Evolutionary conservation across 2,329 filamentous ascomycete genomes (phyloP), one percentile per base, ranked within the genome.

Genomic region (Fusarium austroafricanum): DNA sequence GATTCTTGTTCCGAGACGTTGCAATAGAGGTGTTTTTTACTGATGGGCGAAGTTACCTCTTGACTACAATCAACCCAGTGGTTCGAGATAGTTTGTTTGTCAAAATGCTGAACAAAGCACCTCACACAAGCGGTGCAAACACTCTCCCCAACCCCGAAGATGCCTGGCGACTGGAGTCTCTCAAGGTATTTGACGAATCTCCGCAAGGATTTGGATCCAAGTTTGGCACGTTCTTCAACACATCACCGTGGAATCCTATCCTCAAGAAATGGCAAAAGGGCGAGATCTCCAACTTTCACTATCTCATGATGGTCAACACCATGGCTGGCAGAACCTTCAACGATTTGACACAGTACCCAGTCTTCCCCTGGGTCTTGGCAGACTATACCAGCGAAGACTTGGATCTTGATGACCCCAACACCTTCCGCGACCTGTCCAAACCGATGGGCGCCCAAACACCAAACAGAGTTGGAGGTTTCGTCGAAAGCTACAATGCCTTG

Each of bases 241-340:
- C 93, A 21, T 90, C 89, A 1, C 87, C 92, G 0, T 92, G 91
- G 78, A 94, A 94, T 69, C 92, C 94, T 11, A 90, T 93, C 10
- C 97, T 96, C 74, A 90, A 91, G 68, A 91, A 90, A 77, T 99
- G 96, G 96, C 87, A 96, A 61, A 91, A 90, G 76, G 96, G 96
- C 14, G 96, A 99, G 74, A 93, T 98, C 49, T 98, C 95, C 15
- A 99, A 99, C 78, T 99, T 99, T 74, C 94, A 98, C 78, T 99
- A 99, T 75, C 86, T 99, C 35, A 99, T 99, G 95, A 89, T 97
- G 62, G 90, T 99, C 75, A 99, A 99, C 75, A 98, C 96, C 0
- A 93, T 99, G 87, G 96, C 96, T 28, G 96, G 96, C 4, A 86
- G 96, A 52, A 98, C 96, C 0, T 99, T 99, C 82, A 99, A 99